Conservation (phyloP, 257 asterid genomes). For the Echium plantagineum region DNA sequence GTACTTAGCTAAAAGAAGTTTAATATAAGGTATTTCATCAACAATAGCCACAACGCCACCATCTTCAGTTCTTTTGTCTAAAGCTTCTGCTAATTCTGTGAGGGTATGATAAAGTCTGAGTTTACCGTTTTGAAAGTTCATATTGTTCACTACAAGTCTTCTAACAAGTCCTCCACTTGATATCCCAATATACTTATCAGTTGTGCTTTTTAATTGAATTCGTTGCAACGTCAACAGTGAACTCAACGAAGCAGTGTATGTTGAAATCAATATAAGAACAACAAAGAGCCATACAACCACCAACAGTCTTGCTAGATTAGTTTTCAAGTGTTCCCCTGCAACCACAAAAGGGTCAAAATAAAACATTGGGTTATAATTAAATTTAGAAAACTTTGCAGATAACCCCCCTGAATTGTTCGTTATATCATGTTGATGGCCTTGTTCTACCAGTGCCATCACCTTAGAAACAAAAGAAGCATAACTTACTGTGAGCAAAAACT, state of each 20-base stretch:
- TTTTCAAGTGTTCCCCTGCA: conserved; percentile 34
- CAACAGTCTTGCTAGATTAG: conserved; percentile 29
- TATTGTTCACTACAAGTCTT: conserved; percentile 10
- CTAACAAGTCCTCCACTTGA: conserved; percentile 1
- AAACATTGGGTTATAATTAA: neutral
- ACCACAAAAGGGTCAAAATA: neutral
- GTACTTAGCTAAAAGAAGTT: conserved; percentile 12
- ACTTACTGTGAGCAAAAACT: conserved; percentile 27
- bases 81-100: conserved; percentile 12
- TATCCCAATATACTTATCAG: conserved; percentile 17
- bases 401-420: too few species aligned
- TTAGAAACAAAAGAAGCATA: neutral
- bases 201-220: conserved; percentile 12
- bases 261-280: conserved; percentile 34
- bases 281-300: conserved; percentile 35
- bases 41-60: conserved; percentile 32
- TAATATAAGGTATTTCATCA: conserved; percentile 20
- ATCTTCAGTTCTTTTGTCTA: conserved; percentile 25
- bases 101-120: neutral
- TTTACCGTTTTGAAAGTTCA: conserved; percentile 9
- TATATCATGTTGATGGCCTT: too few species aligned
- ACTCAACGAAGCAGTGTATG: conserved; percentile 38
- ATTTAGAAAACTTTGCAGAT: too few species aligned
- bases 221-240: conserved; percentile 31
- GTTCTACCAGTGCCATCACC: too few species aligned